Percentiles rank a stretch among this genome's conserved stretches.
Conservation (phyloP, 495 filamentous ascomycete species). For the Hypoxylon subgilvum region DNA sequence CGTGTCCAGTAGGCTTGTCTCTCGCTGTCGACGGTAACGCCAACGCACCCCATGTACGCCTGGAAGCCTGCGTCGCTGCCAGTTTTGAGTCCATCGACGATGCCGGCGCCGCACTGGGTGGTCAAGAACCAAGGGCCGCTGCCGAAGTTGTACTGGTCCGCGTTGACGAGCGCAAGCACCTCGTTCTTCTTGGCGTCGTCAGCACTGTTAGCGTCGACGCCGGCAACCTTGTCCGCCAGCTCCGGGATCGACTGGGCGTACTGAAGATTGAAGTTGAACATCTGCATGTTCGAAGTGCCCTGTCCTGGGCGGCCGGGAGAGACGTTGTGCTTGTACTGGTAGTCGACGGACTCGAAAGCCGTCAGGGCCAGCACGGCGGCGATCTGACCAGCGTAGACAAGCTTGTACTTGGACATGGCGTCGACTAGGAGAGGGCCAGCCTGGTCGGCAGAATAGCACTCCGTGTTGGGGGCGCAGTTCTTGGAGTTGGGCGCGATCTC, state of each 20-base stretch:
- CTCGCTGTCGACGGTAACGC: slow-evolving; percentile 55
- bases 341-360: slow-evolving; percentile 70
- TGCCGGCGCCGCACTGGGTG: slow-evolving; percentile 62
- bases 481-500: slow-evolving; percentile 57
- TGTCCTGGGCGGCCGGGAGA: slow-evolving; percentile 69
- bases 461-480: slow-evolving; percentile 56
- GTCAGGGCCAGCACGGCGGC: slow-evolving; percentile 69
- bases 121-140: slow-evolving; percentile 76
- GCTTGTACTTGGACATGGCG: slow-evolving; percentile 62
- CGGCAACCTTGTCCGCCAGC: slow-evolving; percentile 47
- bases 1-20: slow-evolving; percentile 63
- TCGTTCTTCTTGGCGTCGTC: slow-evolving; percentile 46
- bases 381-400: slow-evolving; percentile 61
- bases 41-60: slow-evolving; percentile 71
- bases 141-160: slow-evolving; percentile 71
- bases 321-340: slow-evolving; percentile 71
- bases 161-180: slow-evolving; percentile 64
- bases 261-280: slow-evolving; percentile 60
- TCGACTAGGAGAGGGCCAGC: slow-evolving; percentile 63
- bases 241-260: slow-evolving; percentile 67
- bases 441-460: slow-evolving; percentile 71
- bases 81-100: slow-evolving; percentile 54
- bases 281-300: slow-evolving; percentile 84
- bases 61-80: slow-evolving; percentile 63
- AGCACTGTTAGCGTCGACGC: slow-evolving; percentile 39